These are phyloP conservation scores for Claviceps fusiformis DNA, from an alignment of 2,329 filamentous ascomycete genomes.

Conservation along the genomic window DNA sequence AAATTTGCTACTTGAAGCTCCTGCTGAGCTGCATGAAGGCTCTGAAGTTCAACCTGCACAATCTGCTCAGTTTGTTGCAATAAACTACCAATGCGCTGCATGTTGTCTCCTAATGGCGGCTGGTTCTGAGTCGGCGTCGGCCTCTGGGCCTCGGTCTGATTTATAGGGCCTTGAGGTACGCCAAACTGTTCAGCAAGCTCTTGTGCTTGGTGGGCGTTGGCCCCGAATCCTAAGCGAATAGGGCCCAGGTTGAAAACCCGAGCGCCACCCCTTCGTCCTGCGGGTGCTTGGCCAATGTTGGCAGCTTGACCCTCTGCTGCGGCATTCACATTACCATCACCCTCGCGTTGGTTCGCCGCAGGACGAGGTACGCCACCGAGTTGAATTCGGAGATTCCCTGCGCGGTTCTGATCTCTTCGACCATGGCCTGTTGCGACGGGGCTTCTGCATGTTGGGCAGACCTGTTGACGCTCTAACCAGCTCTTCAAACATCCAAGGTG, in stretches of 20 bases:
- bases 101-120: slow-evolving; percentile 14
- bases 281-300: slow-evolving; percentile 9
- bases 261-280: slow-evolving; percentile 26
- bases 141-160: slow-evolving; percentile 11
- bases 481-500: slow-evolving; percentile 91
- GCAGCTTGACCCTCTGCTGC: slow-evolving; percentile 5
- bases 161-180: slow-evolving; percentile 19
- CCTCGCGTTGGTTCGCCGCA: slow-evolving; percentile 4
- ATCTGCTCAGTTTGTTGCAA: slow-evolving; percentile 55
- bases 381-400: slow-evolving; percentile 18
- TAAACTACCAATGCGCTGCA: slow-evolving; percentile 41
- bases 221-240: slow-evolving; percentile 62
- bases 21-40: slow-evolving; percentile 48
- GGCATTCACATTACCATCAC: slow-evolving; percentile 3
- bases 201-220: slow-evolving; percentile 51
- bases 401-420: slow-evolving; percentile 15
- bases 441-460: slow-evolving; percentile 85
- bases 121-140: slow-evolving; percentile 9
- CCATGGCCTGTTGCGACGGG: slow-evolving; percentile 41
- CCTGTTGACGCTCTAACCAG: slow-evolving; percentile 94
- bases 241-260: slow-evolving; percentile 62
- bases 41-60: slow-evolving; percentile 52
- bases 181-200: slow-evolving; percentile 54
- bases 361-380: slow-evolving; percentile 13
- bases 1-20: slow-evolving; percentile 56